Evolutionary conservation across 176 grass and related monocot genomes (phyloP), one percentile per base, ranked within the genome.

Genomic region (Thalia dealbata): DNA sequence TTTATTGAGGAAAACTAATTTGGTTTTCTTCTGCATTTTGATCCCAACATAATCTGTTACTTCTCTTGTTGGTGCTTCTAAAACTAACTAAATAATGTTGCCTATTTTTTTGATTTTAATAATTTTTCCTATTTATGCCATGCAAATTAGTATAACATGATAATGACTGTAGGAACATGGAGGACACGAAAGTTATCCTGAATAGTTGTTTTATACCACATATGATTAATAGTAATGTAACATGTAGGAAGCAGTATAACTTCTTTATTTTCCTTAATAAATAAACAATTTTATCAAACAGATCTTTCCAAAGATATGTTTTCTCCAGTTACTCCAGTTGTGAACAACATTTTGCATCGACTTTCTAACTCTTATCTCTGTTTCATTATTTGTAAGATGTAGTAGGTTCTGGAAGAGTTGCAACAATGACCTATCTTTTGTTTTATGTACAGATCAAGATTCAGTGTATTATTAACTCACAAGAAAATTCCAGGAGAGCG

Each of bases 361-460:
- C 6, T 48, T 48, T 48, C 45, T 48, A 48, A 8, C 59, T 72
- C 6, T 51, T 50, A 78, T 76, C 18, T 68, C 58, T 80, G 48
- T 78, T 80, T 24, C 54, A 19, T 82, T 58, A n/a, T 58, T 58
- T 19, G 19, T 54, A 68, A 66, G 43, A 72, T 45, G 22, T 76
- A 28, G 7, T 28, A 23, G 42, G 50, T 11, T 68, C 26, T 35
- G 16, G 30, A 76, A 25, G 18, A 61, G 44, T 54, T 81, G 2
- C 60, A 55, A 74, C 28, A 67, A 38, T 18, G 25, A 44, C 50
- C 74, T 70, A 26, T 3, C 58, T 13, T 81, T 14, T 73, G 72
- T 84, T 23, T 82, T 69, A 81, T 88, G 64, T 85, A 84, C 89
- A 96, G 92, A 76, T 96, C 71, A 89, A 89, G 48, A 81, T 96